A percentile compares a stretch with the other conserved stretches of the same genome.
phyloP scores from a whole-genome alignment of 2,329 filamentous ascomycete genomes.

The Colletotrichum sp. region DNA sequence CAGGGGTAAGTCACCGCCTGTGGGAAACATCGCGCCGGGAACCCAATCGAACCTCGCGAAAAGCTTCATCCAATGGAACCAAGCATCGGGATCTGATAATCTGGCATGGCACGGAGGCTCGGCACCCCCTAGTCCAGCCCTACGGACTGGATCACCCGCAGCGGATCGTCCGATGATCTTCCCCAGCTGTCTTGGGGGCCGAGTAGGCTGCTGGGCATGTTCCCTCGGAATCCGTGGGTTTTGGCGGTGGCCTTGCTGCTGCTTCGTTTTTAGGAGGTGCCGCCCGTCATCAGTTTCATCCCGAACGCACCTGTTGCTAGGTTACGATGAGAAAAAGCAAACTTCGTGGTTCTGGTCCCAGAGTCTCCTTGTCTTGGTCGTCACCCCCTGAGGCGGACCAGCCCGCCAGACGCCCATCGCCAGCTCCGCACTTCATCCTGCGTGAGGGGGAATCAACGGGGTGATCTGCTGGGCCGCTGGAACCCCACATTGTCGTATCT shows the following conservation, averaged over 20 bases:
- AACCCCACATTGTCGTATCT: conserved; percentile 7
- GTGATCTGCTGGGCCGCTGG: not conserved
- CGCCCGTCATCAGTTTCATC: not conserved
- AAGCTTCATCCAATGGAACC: conserved; percentile 15
- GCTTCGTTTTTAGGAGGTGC: not conserved
- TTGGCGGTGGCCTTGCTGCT: not conserved
- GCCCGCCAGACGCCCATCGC: not conserved
- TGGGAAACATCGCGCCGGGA: not conserved
- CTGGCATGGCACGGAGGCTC: not conserved
- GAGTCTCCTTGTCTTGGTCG: not conserved
- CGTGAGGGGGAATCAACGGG: not conserved
- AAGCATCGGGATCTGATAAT: conserved; percentile 15
- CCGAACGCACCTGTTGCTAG: not conserved
- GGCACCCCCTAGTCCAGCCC: not conserved
- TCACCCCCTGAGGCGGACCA: not conserved
- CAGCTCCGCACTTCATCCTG: conserved; percentile 8
- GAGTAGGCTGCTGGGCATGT: not conserved
- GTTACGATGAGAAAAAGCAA: not conserved
- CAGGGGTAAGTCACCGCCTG: not conserved
- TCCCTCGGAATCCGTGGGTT: not conserved
- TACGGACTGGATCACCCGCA: conserved; percentile 4
- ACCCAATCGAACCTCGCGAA: not conserved
- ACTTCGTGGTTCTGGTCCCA: not conserved
- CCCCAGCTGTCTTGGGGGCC: not conserved
- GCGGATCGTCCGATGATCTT: conserved; percentile 18